These are phyloP conservation scores for Exophiala mesophila DNA, from an alignment of 2,329 filamentous ascomycete genomes.

Conservation along the genomic window DNA sequence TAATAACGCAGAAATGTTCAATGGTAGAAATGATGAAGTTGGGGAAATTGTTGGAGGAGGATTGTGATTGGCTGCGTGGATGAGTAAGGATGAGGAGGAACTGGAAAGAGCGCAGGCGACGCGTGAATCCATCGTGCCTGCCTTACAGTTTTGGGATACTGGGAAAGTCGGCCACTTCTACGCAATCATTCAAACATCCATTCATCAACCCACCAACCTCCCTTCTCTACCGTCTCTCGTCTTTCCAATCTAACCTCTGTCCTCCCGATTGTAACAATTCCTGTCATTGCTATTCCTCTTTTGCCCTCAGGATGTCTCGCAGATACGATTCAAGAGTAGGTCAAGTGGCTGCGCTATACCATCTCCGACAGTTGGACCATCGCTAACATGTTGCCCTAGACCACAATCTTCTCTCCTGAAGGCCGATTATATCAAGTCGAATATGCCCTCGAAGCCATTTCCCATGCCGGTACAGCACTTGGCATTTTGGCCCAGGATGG, in stretches of 20 bases:
- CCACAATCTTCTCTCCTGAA: constrained; percentile 99
- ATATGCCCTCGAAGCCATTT: constrained; percentile 98
- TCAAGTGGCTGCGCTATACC: constrained; percentile 24
- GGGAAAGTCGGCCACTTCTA: too few relatives aligned
- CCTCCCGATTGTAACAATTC: too few relatives aligned
- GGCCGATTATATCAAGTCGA: constrained; percentile 98
- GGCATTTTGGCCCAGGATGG: constrained; percentile 97
- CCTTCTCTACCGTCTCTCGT: neutral
- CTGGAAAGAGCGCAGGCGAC: constrained; percentile 1
- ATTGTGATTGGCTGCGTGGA: constrained; percentile 14
- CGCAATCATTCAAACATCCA: too few relatives aligned
- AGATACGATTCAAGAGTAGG: constrained; percentile 94
- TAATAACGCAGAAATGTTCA: too few relatives aligned
- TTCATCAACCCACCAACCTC: too few relatives aligned
- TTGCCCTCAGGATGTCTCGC: constrained; percentile 69
- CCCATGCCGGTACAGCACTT: constrained; percentile 92
- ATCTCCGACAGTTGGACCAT: constrained; percentile 8
- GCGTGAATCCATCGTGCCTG: constrained; percentile 20
- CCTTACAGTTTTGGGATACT: too few relatives aligned
- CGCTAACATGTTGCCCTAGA: constrained; percentile 51
- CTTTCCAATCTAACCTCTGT: constrained; percentile 1
- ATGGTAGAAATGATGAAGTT: too few relatives aligned
- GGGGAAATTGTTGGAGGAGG: neutral
- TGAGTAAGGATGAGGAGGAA: too few relatives aligned
- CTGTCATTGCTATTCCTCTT: too few relatives aligned